phyloP scores from a whole-genome alignment of 768 basidiomycete species.

The Amanita polypyramis region DNA sequence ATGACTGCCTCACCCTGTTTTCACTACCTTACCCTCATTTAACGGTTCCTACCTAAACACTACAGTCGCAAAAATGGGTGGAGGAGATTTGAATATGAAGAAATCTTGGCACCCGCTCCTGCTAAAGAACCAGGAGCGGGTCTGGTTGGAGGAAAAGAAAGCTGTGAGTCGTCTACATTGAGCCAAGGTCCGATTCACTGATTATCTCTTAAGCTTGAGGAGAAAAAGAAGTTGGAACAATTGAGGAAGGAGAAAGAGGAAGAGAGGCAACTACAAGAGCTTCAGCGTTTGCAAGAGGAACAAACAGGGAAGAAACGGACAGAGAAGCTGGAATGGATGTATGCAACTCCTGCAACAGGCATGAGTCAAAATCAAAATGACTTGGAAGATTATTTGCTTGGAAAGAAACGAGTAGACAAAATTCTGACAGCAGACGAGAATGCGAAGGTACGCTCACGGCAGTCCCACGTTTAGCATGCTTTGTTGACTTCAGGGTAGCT shows the following conservation, averaged over 20 bases:
- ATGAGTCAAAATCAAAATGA: conserved; percentile 80
- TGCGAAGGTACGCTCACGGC: conserved; percentile 49
- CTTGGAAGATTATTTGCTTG: conserved; percentile 91
- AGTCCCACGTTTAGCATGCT: not conserved
- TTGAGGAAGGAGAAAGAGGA: conserved; percentile 97
- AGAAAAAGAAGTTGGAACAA: conserved; percentile 97
- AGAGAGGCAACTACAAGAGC: conserved; percentile 91
- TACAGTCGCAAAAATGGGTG: conserved; percentile 73
- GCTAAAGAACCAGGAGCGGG: conserved; percentile 96
- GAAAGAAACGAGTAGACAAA: conserved; percentile 97
- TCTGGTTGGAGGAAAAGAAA: conserved; percentile 98
- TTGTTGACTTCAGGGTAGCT: conserved; percentile 31
- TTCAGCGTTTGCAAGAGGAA: conserved; percentile 91
- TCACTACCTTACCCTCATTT: conserved; percentile 5
- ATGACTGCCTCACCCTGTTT: not conserved
- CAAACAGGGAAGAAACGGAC: conserved; percentile 90
- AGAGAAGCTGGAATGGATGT: conserved; percentile 99
- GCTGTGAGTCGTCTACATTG: conserved; percentile 45
- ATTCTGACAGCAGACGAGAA: conserved; percentile 88
- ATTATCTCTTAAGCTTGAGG: conserved; percentile 62
- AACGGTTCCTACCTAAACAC: conserved; percentile 9
- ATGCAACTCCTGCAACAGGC: conserved; percentile 94
- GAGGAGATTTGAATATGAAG: conserved; percentile 98
- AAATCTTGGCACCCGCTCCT: conserved; percentile 99
- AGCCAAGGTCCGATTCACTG: conserved; percentile 8